phyloP scores from a whole-genome alignment of 1,284 basidiomycete genomes.

The Apiotrichum porosum region DNA sequence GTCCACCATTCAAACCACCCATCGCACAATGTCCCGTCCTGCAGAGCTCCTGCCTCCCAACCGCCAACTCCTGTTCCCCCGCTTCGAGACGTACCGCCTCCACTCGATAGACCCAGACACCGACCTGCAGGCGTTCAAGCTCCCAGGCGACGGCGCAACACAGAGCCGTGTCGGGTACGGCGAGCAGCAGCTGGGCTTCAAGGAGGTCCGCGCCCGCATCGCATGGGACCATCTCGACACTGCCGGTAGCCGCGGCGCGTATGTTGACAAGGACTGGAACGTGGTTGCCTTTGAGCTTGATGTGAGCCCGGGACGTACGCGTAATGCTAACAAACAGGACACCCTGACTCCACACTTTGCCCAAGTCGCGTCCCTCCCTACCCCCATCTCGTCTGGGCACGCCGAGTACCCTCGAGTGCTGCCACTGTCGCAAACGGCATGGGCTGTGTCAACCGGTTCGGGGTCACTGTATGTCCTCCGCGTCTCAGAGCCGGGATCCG shows the following conservation, averaged over 20 bases:
- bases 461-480: constrained; percentile 61
- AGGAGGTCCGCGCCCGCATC: constrained; percentile 74
- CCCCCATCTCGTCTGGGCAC: constrained; percentile 44
- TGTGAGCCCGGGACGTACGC: constrained; percentile 20
- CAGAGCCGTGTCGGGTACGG: constrained; percentile 34
- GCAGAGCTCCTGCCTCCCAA: constrained; percentile 28
- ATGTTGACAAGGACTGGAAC: constrained; percentile 64
- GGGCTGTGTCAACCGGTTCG: constrained; percentile 67
- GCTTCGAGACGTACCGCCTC: constrained; percentile 45
- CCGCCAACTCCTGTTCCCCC: constrained; percentile 30
- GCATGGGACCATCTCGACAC: constrained; percentile 74
- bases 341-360: constrained; percentile 56
- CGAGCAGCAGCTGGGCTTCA: constrained; percentile 35
- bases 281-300: constrained; percentile 61
- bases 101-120: constrained; percentile 30
- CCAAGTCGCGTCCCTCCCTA: constrained; percentile 60
- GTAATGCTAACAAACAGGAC: no score
- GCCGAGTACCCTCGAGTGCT: constrained; percentile 71
- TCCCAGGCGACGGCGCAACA: constrained; percentile 37
- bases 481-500: constrained; percentile 38
- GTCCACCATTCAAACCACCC: no score
- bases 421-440: constrained; percentile 55
- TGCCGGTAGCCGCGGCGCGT: constrained; percentile 54
- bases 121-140: constrained; percentile 21
- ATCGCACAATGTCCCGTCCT: constrained; percentile 14